Evolutionary conservation across 2,329 filamentous ascomycete species (phyloP), one percentile per base, ranked within the genome.

Genomic region (Chrysosporium keratinophilum): DNA sequence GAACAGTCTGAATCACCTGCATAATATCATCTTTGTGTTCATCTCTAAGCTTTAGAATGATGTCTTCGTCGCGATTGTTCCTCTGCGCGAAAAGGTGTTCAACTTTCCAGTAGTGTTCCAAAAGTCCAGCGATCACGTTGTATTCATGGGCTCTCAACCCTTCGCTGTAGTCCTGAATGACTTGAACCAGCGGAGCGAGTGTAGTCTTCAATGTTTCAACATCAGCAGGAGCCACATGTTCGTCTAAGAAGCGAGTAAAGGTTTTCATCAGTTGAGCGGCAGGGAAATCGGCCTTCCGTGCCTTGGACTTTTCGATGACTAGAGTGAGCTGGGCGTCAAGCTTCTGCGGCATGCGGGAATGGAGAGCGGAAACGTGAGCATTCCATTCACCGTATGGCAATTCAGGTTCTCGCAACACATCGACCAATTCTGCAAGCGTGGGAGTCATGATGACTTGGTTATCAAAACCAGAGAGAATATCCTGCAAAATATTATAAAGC

Each of bases 361-460:
- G 91, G n/a, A 98, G 80, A 19, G 93, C 93, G 47, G 93, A 95
- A 62, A 95, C 93, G 67, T 97, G 89, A 5, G 91, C 87, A 59
- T 86, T 89, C 88, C 91, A 98, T 71, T 98, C 89, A 69, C 91
- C 89, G 68, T 93, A 98, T 1, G 93, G 93, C 58, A 98, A 79
- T 64, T 96, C 90, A 1, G 86, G 83, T 65, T 95, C 82, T 41
- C 91, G 84, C 19, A 98, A 80, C 10, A 98, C 90, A 56, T 88
- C 82, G n/a, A 96, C 83, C 37, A 97, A 77, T 67, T 93, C 87
- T 71, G 87, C 88, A 19, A 98, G 77, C 1, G 89, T 93, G 56
- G 82, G 72, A 50, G 82, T 80, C 91, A 98, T 95, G 71, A 97
- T 89, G 61, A 96, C 85, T 61, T 95, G 91, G 78, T 98, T 98